A percentile compares a stretch with the other conserved stretches of the same genome.
Conservation (phyloP, 169 alveolate genomes). For the Plasmodium gaboni region DNA sequence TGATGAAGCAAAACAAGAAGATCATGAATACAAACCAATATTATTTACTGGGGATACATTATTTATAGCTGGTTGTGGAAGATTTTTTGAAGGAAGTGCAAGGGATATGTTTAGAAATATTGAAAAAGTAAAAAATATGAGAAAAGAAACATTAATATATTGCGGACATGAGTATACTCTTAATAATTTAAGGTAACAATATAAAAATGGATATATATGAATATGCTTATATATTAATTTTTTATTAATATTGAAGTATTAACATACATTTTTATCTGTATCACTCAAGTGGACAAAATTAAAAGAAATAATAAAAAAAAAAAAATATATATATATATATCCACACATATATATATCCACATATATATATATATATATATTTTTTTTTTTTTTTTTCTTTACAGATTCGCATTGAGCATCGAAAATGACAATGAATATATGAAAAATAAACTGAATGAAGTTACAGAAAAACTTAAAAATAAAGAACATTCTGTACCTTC, state of each 20-base stretch:
- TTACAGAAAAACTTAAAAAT: conserved; percentile 38
- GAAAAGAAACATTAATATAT: conserved; percentile 91
- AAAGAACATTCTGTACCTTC: conserved; percentile 78
- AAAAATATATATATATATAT: not conserved
- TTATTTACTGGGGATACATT: conserved; percentile 93
- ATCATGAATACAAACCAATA: conserved; percentile 75
- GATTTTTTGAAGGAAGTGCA: conserved; percentile 96
- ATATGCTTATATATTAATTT: not conserved
- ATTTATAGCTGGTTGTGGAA: conserved; percentile 96
- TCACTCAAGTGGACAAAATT: not conserved
- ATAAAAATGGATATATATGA: conserved; percentile 2
- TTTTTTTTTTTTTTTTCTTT: not conserved
- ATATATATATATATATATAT: conserved; percentile 4
- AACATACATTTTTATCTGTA: too few species aligned
- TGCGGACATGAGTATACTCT: conserved; percentile 97
- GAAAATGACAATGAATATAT: conserved; percentile 66
- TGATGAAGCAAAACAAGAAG: conserved; percentile 58
- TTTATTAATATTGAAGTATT: too few species aligned
- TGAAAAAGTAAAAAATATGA: conserved; percentile 79
- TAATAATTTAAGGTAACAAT: conserved; percentile 82
- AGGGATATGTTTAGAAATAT: conserved; percentile 86
- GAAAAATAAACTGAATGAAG: conserved; percentile 54
- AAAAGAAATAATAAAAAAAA: not conserved
- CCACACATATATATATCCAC: not conserved
- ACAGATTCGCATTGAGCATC: conserved; percentile 58